phyloP scores from a whole-genome alignment of 2,329 filamentous ascomycete genomes.

The Alternaria solani region DNA sequence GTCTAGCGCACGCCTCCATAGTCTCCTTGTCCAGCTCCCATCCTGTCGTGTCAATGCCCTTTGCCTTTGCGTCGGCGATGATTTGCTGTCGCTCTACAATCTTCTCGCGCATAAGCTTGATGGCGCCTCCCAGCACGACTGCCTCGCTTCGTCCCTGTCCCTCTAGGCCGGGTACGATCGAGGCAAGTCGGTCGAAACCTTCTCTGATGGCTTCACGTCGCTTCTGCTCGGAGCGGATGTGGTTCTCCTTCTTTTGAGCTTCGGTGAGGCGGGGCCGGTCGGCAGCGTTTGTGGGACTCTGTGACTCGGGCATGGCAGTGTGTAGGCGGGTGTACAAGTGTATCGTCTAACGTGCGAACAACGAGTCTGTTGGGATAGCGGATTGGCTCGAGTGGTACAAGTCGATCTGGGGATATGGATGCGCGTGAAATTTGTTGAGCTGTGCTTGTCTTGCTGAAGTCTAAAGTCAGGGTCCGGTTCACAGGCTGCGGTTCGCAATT shows the following conservation, averaged over 20 bases:
- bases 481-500: not conserved
- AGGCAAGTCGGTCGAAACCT: conserved; percentile 82
- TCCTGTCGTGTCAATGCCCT: conserved; percentile 44
- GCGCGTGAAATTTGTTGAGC: not conserved
- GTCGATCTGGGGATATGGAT: not conserved
- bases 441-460: not conserved
- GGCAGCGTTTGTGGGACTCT: conserved; percentile 40
- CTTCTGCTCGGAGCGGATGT: conserved; percentile 73
- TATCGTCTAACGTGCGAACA: conserved; percentile 1
- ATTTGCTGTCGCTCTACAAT: conserved; percentile 47
- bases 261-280: conserved; percentile 73
- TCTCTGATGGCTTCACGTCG: conserved; percentile 78
- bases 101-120: conserved; percentile 55
- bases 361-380: conserved; percentile 3
- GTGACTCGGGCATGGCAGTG: conserved; percentile 33
- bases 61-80: conserved; percentile 48
- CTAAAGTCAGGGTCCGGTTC: not conserved
- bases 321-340: not conserved
- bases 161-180: conserved; percentile 80
- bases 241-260: conserved; percentile 76
- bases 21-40: conserved; percentile 45
- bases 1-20: conserved; percentile 36
- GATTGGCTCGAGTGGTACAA: conserved; percentile 3
- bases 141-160: conserved; percentile 87
- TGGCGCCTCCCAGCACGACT: conserved; percentile 72